A percentile compares a stretch with the other conserved stretches of the same genome.
Evolutionary conservation across 2,329 filamentous ascomycete species (phyloP).

Genomic region (Hypomyces perniciosus): DNA sequence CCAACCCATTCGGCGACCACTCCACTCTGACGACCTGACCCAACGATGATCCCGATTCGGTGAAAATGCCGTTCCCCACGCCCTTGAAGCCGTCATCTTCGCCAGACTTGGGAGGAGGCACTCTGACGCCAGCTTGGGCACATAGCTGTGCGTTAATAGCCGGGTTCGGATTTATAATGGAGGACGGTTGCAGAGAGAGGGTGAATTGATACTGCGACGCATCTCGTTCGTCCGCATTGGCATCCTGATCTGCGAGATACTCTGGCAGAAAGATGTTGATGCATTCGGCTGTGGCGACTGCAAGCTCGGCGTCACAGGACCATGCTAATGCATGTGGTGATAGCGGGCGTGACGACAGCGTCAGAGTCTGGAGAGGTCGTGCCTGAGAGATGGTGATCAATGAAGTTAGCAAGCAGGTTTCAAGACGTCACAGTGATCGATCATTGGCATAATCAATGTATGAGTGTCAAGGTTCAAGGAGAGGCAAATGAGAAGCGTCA

Average conservation of each 20-base stretch:
- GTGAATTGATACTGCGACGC: slow-evolving; percentile 28
- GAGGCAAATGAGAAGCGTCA: too few relatives aligned
- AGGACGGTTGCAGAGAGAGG: slow-evolving; percentile 27
- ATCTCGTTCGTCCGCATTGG: slow-evolving; percentile 20
- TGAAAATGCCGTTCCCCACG: slow-evolving; percentile 41
- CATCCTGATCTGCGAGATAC: slow-evolving; percentile 22
- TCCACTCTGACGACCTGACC: slow-evolving; percentile 49
- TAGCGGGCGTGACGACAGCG: slow-evolving; percentile 38
- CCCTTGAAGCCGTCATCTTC: slow-evolving; percentile 32
- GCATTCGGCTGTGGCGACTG: slow-evolving; percentile 51
- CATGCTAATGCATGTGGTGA: slow-evolving; percentile 41
- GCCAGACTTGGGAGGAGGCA: slow-evolving; percentile 22
- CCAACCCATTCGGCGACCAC: slow-evolving; percentile 56
- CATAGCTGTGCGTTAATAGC: slow-evolving; percentile 43
- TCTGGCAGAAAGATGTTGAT: slow-evolving; percentile 47
- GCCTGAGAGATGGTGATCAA: slow-evolving; percentile 24
- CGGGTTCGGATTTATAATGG: slow-evolving; percentile 32
- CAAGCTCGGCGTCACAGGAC: slow-evolving; percentile 54
- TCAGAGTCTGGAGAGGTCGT: slow-evolving; percentile 42
- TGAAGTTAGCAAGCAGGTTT: not conserved
- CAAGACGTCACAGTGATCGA: not conserved
- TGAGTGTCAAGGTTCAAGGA: not conserved
- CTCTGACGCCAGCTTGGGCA: slow-evolving; percentile 28
- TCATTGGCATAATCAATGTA: not conserved
- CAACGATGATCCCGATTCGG: slow-evolving; percentile 43